Conservation (phyloP, 148 eudicot genomes). For the Dysphania ambrosioides region DNA sequence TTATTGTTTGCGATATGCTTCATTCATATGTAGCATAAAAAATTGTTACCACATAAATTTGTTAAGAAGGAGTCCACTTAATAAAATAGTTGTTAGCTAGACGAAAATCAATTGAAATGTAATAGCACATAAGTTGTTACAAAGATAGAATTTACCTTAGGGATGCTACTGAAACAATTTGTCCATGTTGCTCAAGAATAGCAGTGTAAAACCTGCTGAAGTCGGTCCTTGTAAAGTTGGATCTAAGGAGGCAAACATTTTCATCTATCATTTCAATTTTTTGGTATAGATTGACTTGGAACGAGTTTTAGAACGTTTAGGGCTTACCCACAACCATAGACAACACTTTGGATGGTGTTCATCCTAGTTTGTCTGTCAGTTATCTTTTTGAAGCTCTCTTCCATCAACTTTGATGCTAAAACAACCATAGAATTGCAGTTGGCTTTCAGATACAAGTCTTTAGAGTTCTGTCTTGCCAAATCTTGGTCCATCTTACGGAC, state of each 20-base stretch:
- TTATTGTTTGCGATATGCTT: no score
- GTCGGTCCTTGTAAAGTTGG: conserved; percentile 44
- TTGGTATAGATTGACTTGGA: neutral
- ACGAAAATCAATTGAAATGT: neutral
- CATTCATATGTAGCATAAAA: no score
- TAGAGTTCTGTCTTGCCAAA: neutral
- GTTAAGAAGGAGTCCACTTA: no score
- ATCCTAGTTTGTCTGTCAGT: conserved; percentile 40
- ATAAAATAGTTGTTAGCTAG: neutral
- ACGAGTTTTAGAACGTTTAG: neutral
- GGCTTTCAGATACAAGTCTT: conserved; percentile 20
- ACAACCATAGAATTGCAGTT: conserved; percentile 46
- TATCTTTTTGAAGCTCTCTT: conserved; percentile 39
- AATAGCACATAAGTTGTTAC: neutral
- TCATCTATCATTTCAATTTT: neutral
- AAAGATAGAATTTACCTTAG: conserved; percentile 42
- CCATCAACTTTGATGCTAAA: conserved; percentile 39
- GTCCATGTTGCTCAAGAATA: conserved; percentile 37
- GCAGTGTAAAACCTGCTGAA: conserved; percentile 54
- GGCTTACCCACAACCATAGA: conserved; percentile 47
- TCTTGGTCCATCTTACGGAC: conserved; percentile 35
- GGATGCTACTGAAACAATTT: conserved; percentile 45
- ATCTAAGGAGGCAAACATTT: conserved; percentile 25
- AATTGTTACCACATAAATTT: no score
- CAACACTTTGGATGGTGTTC: conserved; percentile 37